Evolutionary conservation across 2,329 filamentous ascomycete genomes (phyloP).

Genomic region (Fusarium lateritium): DNA sequence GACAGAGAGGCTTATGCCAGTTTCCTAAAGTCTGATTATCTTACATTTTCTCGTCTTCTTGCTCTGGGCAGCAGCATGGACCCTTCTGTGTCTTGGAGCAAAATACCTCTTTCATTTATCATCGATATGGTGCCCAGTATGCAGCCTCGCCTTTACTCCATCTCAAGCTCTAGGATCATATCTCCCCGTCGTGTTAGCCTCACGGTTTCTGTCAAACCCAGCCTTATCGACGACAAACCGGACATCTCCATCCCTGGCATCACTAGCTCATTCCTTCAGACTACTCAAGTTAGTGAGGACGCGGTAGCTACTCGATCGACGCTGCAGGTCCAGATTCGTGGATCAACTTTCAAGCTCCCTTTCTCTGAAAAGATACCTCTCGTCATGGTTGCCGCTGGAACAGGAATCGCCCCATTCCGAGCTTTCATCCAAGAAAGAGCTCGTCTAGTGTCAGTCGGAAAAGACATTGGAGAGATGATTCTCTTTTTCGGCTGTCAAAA

Average conservation of each 20-base stretch:
- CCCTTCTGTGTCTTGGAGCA: conserved; percentile 30
- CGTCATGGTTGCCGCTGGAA: conserved; percentile 66
- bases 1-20: conserved; percentile 36
- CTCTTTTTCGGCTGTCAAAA: conserved; percentile 73
- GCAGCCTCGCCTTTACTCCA: conserved; percentile 72
- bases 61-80: conserved; percentile 4
- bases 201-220: conserved; percentile 34
- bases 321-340: conserved; percentile 9
- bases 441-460: conserved; percentile 28
- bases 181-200: conserved; percentile 39
- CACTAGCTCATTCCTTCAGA: conserved; percentile 29
- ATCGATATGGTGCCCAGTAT: conserved; percentile 67
- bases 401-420: conserved; percentile 61
- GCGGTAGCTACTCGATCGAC: conserved; percentile 17
- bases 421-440: conserved; percentile 45
- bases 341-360: conserved; percentile 62
- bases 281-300: conserved; percentile 13
- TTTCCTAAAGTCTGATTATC: conserved; percentile 37
- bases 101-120: conserved; percentile 63
- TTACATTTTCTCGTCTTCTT: conserved; percentile 45
- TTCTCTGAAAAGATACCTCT: conserved; percentile 59
- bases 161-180: conserved; percentile 68
- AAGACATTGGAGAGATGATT: conserved; percentile 39
- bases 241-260: conserved; percentile 34
- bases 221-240: conserved; percentile 15